phyloP scores from a whole-genome alignment of 139 green algal genomes.

The Coelastrella sp. region DNA sequence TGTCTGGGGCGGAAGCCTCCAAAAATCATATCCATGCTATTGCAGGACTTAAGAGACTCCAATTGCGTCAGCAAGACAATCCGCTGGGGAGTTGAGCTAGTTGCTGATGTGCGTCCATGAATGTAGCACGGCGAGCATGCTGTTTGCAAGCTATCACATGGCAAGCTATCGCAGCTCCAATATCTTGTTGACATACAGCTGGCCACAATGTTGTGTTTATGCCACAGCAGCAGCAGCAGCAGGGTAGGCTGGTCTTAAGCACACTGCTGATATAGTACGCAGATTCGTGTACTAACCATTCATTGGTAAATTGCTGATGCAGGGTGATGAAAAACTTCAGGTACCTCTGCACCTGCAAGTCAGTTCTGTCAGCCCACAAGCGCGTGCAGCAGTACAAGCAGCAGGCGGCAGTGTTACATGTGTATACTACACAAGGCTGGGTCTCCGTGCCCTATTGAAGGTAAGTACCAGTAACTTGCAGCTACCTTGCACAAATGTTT shows the following conservation, averaged over 20 bases:
- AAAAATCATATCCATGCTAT: neutral
- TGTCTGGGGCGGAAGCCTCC: neutral
- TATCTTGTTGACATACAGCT: neutral
- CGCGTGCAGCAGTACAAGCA: constrained; percentile 70
- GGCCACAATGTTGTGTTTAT: neutral
- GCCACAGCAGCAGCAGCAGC: neutral
- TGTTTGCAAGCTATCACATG: neutral
- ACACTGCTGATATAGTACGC: neutral
- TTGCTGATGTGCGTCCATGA: constrained; percentile 67
- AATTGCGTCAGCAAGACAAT: constrained; percentile 73
- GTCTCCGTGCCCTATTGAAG: constrained; percentile 83
- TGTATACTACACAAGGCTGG: constrained; percentile 96
- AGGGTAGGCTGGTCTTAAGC: too few relatives aligned
- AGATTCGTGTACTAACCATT: too few relatives aligned
- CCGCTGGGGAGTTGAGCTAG: constrained; percentile 89
- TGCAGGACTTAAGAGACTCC: constrained; percentile 77
- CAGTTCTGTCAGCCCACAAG: constrained; percentile 65
- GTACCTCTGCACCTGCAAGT: constrained; percentile 76
- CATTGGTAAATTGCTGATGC: neutral
- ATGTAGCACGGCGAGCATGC: neutral
- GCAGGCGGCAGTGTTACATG: constrained; percentile 84
- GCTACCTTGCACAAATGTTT: too few relatives aligned
- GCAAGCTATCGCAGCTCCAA: neutral
- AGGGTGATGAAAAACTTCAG: constrained; percentile 4
- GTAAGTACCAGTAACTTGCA: too few relatives aligned